phyloP scores from a whole-genome alignment of 495 filamentous ascomycete species.

The Aspergillus indologenus region DNA sequence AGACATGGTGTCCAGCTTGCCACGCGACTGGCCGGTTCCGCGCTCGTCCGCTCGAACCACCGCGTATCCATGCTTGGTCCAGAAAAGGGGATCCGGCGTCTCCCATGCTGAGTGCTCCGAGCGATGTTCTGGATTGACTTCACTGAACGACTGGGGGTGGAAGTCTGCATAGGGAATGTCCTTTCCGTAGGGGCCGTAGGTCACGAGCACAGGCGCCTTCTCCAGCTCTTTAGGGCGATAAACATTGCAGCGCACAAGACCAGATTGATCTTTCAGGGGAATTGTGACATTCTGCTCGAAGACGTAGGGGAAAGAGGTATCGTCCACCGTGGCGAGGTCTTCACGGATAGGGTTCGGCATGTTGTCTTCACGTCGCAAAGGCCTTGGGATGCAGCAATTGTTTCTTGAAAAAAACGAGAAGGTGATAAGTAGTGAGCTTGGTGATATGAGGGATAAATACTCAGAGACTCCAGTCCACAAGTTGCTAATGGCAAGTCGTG shows the following conservation, averaged over 20 bases:
- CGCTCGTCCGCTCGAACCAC: conserved; percentile 60
- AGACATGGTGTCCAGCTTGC: conserved; percentile 59
- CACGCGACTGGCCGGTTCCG: conserved; percentile 56
- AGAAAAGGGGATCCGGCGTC: conserved; percentile 60
- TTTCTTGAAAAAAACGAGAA: not conserved
- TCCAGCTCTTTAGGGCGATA: conserved; percentile 35
- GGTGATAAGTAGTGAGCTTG: not conserved
- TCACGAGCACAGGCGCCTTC: conserved; percentile 37
- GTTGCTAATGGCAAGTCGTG: not conserved
- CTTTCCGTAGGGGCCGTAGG: conserved; percentile 61
- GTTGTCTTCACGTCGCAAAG: conserved; percentile 4
- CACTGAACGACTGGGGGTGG: conserved; percentile 41
- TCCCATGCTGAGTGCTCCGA: conserved; percentile 59
- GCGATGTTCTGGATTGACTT: conserved; percentile 50
- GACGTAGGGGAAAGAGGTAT: conserved; percentile 34
- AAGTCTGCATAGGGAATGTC: conserved; percentile 42
- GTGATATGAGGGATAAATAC: conserved; percentile 15
- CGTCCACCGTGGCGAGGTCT: conserved; percentile 38
- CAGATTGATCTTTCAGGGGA: conserved; percentile 27
- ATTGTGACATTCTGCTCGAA: conserved; percentile 41
- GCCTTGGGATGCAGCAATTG: not conserved
- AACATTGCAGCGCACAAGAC: conserved; percentile 41
- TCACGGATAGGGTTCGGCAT: conserved; percentile 39
- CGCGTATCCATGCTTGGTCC: conserved; percentile 59
- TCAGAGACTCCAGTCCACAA: not conserved